Percentiles rank a stretch among this genome's conserved stretches.
phyloP scores from a whole-genome alignment of 495 filamentous ascomycete species.

The Penicillium longicatenatum region DNA sequence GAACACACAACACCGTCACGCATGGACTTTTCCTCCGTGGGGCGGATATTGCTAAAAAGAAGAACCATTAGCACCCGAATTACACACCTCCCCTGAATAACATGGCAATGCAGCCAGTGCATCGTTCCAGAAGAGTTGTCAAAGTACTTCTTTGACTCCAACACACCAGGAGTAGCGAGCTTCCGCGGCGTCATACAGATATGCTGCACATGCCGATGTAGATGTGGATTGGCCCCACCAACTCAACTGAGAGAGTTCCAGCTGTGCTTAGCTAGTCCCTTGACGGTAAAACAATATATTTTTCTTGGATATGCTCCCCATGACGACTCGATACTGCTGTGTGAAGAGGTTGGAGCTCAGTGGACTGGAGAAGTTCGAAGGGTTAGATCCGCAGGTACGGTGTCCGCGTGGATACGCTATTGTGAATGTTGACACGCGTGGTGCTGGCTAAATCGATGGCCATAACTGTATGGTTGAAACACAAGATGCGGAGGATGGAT shows the following conservation, averaged over 20 bases:
- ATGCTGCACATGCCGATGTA: conserved; percentile 27
- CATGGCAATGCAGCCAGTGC: conserved; percentile 37
- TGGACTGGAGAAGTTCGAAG: conserved; percentile 49
- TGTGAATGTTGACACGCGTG: conserved; percentile 47
- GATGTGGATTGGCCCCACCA: too few relatives aligned
- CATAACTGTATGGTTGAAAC: conserved; percentile 40
- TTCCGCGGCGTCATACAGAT: conserved; percentile 34
- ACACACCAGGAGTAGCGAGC: conserved; percentile 24
- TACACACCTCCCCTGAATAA: background rate
- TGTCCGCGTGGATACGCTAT: conserved; percentile 42
- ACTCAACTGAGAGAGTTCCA: too few relatives aligned
- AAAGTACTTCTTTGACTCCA: conserved; percentile 33
- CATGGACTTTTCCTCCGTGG: conserved; percentile 35
- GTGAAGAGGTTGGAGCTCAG: conserved; percentile 8
- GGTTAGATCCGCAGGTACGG: conserved; percentile 45
- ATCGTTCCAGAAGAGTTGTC: conserved; percentile 33
- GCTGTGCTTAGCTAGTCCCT: too few relatives aligned
- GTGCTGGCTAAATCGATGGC: conserved; percentile 41
- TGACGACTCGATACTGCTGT: too few relatives aligned
- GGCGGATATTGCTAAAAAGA: conserved; percentile 30
- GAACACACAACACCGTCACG: conserved; percentile 32
- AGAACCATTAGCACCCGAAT: background rate
- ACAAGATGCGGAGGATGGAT: conserved; percentile 46
- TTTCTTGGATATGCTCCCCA: too few relatives aligned
- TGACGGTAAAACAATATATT: too few relatives aligned